Conservation (phyloP, 345 rosid species). For the Aurinia saxatilis region DNA sequence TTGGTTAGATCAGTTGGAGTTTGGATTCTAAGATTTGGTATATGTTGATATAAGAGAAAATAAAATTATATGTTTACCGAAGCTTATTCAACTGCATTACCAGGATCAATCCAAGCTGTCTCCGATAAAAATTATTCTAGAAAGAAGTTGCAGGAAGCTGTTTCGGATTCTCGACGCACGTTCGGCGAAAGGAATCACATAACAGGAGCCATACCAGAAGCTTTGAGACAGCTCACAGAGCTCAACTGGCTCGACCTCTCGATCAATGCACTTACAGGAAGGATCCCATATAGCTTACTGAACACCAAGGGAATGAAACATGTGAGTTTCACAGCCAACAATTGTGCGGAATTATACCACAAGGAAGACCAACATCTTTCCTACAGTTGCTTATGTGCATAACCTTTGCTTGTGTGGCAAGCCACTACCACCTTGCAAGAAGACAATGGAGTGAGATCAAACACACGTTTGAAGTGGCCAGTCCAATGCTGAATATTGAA, state of each 20-base stretch:
- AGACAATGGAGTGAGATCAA: slow-evolving; percentile 23
- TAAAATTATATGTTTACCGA: too few species aligned
- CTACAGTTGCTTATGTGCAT: slow-evolving; percentile 74
- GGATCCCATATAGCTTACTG: slow-evolving; percentile 62
- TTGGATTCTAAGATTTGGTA: too few species aligned
- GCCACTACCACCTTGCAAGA: slow-evolving; percentile 74
- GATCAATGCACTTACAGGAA: slow-evolving; percentile 56
- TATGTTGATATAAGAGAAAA: too few species aligned
- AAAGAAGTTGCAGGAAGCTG: too few species aligned
- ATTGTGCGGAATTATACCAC: slow-evolving; percentile 87
- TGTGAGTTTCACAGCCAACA: slow-evolving; percentile 80
- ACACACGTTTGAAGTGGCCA: slow-evolving; percentile 36
- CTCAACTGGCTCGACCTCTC: slow-evolving; percentile 87
- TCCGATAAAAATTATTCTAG: too few species aligned
- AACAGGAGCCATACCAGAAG: slow-evolving; percentile 58
- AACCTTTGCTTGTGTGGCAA: slow-evolving; percentile 91
- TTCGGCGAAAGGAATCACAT: slow-evolving; percentile 67
- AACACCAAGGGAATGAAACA: slow-evolving; percentile 44
- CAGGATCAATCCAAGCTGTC: too few species aligned
- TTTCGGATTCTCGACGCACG: too few species aligned
- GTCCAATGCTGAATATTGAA: slow-evolving; percentile 71
- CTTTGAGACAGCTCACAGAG: slow-evolving; percentile 43
- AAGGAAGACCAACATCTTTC: slow-evolving; percentile 76
- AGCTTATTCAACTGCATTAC: too few species aligned
- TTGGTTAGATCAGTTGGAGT: too few species aligned